Evolutionary conservation across 345 rosid genomes (phyloP), one percentile per base, ranked within the genome.

Genomic region (Populus simonii): DNA sequence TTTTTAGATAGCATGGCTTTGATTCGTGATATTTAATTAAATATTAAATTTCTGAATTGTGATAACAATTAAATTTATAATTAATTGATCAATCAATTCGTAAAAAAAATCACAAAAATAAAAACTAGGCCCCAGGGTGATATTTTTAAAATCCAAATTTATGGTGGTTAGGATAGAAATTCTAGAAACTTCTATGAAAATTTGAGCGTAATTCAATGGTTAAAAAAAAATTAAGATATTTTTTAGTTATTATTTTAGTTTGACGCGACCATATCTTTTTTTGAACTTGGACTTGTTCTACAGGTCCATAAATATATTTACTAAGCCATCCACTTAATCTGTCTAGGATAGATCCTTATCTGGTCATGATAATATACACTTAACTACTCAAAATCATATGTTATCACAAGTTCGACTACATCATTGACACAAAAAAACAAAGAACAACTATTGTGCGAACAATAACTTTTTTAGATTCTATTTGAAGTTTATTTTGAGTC

Each of bases 201-300:
- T 4, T 33, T 33, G 4, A 4, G 0, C 6, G 4, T 5, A 0
- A 33, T 33, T 0, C 0, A 33, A 33, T 33, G 5, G 0, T 4
- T 0, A 0, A 33, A 33, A 0, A 33, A 33, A 33, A 4, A 0
- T 33, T 0, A 33, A 4, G 4, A 4, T 4, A 0, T 0, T 31
- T 4, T 33, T 33, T 0, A 33, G 1, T 5, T 0, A 33, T 33
- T 33, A 4, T 33, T 33, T 33, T 33, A 33, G 6, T 33, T 33
- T 5, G 5, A 4, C 0, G 1, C 0, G 0, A 33, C 4, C 1
- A 4, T 0, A 4, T 0, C 5, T 33, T 4, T 4, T 33, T 0
- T 33, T 4, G 0, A 0, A 0, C 5, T 0, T 33, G 0, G 1
- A 33, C 6, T 33, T 4, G 36, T 33, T 33, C 0, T 0, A 4